These are phyloP conservation scores for Coemansia sp. DNA, from an alignment of 192 early-diverging fungal species.

Conservation along the genomic window DNA sequence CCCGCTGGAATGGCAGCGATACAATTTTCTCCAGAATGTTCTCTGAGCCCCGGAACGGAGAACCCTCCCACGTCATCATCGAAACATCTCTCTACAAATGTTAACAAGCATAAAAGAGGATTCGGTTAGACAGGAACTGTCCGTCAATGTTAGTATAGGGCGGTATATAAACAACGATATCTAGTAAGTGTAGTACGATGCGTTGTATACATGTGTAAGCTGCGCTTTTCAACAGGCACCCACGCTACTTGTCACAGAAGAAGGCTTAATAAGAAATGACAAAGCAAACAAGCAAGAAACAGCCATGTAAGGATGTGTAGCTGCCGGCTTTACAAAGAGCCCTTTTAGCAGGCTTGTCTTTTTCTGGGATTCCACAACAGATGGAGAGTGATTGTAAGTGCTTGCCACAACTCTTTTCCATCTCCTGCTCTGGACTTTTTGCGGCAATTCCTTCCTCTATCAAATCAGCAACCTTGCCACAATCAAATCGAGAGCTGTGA, in stretches of 20 bases:
- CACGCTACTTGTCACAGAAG: too few relatives aligned
- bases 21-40: conserved; percentile 77
- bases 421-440: not conserved
- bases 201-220: too few relatives aligned
- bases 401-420: too few relatives aligned
- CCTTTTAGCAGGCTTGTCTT: too few relatives aligned
- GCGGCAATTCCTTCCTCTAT: not conserved
- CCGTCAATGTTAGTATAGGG: not conserved
- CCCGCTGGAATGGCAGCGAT: conserved; percentile 72
- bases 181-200: too few relatives aligned
- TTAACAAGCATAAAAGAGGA: not conserved
- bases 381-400: too few relatives aligned
- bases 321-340: too few relatives aligned
- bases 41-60: conserved; percentile 59
- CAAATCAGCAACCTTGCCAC: not conserved
- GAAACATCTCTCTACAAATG: conserved; percentile 68
- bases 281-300: too few relatives aligned
- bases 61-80: conserved; percentile 87
- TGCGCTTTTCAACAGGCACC: too few relatives aligned
- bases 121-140: not conserved
- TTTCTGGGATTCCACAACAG: too few relatives aligned
- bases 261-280: too few relatives aligned
- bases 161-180: not conserved
- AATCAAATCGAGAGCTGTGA: not conserved
- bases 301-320: too few relatives aligned